phyloP scores from a whole-genome alignment of 495 filamentous ascomycete genomes.

The Lasiosphaeria hispida region DNA sequence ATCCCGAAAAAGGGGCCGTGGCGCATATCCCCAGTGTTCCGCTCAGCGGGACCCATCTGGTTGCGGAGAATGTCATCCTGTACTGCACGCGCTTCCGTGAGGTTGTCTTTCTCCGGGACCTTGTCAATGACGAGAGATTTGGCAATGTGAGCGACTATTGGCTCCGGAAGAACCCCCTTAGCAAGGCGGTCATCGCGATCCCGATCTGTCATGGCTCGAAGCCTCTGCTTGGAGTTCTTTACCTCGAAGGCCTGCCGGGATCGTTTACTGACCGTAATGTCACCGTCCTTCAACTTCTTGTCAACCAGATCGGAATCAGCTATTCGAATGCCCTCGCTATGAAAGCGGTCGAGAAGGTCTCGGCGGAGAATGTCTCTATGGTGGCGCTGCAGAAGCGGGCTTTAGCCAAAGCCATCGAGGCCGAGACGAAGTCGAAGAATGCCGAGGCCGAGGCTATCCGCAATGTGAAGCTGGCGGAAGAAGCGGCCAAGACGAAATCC shows the following conservation, averaged over 20 bases:
- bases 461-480: constrained; percentile 85
- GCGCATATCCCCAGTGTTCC: constrained; percentile 62
- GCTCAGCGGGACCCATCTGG: constrained; percentile 57
- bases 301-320: constrained; percentile 86
- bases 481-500: constrained; percentile 85
- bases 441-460: constrained; percentile 81
- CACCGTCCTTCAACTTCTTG: constrained; percentile 78
- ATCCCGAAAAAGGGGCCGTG: constrained; percentile 63
- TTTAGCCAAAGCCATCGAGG: constrained; percentile 72
- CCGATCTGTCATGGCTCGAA: constrained; percentile 79
- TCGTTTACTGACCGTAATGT: constrained; percentile 87
- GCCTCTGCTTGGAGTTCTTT: constrained; percentile 75
- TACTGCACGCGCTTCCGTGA: constrained; percentile 84
- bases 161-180: constrained; percentile 61
- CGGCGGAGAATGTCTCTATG: constrained; percentile 80
- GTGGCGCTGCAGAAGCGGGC: constrained; percentile 81
- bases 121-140: constrained; percentile 82
- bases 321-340: constrained; percentile 84
- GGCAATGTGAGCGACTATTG: constrained; percentile 74
- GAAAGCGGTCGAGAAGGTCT: constrained; percentile 75
- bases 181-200: constrained; percentile 78
- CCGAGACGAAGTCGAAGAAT: constrained; percentile 78
- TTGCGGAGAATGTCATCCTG: constrained; percentile 74
- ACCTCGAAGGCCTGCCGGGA: constrained; percentile 79
- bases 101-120: constrained; percentile 76